Base-by-base conservation (phyloP, 1,139 yeast genomes). In the Protomyces arabidopsidicola region DNA sequence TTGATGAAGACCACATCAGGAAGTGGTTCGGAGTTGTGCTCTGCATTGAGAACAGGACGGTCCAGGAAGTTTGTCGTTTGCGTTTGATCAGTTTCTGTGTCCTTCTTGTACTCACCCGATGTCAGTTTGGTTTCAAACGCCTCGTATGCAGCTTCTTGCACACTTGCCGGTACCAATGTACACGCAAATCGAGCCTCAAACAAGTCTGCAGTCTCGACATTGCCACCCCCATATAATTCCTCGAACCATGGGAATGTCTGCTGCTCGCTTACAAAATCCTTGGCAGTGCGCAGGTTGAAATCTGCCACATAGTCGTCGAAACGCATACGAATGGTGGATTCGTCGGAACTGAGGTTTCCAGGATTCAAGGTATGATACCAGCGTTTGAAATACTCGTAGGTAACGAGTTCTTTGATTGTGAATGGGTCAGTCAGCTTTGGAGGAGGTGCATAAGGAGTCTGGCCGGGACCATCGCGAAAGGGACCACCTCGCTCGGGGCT, bases 261-360 rank as follows among this genome's bases (percentile, higher is more conserved):
- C 51, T 67, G 70, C 55, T 60, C 62, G 14, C 59, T 60, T 27
- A 68, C 69, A 56, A 67, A 69, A 0, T 65, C 67, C n/a, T 67
- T 63, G 8, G 70, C 69, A 16, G 67, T 63, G 10, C 69, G 59
- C 18, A 69, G 68, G 50, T 64, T 63, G 34, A 68, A 53, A 52
- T 69, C 70, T 12, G 48, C 54, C 34, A 62, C 62, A 52, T 69
- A 69, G 14, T 53, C 65, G 3, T 68, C 69, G 42, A 68, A 69
- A 8, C 62, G 42, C 39, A 27, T 39, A 8, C 52, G 62, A 10
- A 42, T 9, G 39, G 53, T 52, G 1, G 56, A 24, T 36, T 27
- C 52, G 16, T 58, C 56, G n/a, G 53, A 39, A 27, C 50, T 52
- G 3, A 18, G 22, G 45, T 53, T 60, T 18, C 53, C 60, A n/a